phyloP scores from a whole-genome alignment of 2,329 filamentous ascomycete genomes.

The Xylaria sp. region DNA sequence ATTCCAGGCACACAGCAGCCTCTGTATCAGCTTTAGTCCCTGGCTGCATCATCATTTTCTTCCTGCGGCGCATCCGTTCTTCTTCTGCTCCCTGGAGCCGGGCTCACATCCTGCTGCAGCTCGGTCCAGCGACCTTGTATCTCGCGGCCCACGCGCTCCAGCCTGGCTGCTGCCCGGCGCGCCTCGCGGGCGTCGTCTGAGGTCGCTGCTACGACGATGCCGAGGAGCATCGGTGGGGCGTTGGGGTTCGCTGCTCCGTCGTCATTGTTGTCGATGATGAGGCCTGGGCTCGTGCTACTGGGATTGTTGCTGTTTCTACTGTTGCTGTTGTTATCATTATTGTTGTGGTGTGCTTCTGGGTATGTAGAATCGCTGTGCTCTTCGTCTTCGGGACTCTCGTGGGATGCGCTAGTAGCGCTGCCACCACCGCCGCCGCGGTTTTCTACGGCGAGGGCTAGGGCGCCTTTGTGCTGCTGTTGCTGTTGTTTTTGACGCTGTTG shows the following conservation, averaged over 20 bases:
- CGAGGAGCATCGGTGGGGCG: constrained; percentile 64
- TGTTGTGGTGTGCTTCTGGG: constrained; percentile 5
- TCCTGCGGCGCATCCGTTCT: background rate
- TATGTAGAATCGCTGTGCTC: background rate
- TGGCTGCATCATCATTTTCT: background rate
- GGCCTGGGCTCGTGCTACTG: background rate
- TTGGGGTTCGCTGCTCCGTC: constrained; percentile 43
- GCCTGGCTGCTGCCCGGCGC: constrained; percentile 60
- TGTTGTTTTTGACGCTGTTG: background rate
- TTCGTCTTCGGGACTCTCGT: background rate
- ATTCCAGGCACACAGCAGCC: background rate
- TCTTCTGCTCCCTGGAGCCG: background rate
- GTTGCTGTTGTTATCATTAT: no score
- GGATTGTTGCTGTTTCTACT: no score
- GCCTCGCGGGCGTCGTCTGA: constrained; percentile 62
- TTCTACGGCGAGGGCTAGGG: constrained; percentile 30
- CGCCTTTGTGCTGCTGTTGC: constrained; percentile 29
- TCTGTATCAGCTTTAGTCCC: constrained; percentile 1
- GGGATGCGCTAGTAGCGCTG: background rate
- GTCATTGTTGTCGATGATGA: constrained; percentile 28
- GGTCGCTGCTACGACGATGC: constrained; percentile 63
- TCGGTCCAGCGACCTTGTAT: constrained; percentile 66
- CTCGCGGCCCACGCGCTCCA: constrained; percentile 65
- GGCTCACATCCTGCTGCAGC: constrained; percentile 40
- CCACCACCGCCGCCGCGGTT: constrained; percentile 12